Percentiles rank a stretch among this genome's conserved stretches.
Conservation (phyloP, 2,329 filamentous ascomycete genomes). For the Curvularia lunata region DNA sequence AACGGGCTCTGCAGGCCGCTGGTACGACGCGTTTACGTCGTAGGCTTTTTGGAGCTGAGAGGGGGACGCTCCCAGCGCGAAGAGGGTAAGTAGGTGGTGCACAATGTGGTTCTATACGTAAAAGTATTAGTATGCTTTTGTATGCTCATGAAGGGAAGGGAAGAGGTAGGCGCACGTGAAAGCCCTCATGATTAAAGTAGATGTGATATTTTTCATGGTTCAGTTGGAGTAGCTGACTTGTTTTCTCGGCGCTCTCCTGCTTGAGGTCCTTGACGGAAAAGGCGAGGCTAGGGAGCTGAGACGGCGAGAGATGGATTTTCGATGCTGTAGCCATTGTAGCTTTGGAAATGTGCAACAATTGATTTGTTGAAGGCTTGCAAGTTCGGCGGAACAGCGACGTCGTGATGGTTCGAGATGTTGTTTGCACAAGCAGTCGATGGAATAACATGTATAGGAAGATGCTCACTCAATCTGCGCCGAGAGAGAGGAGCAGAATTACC, state of each 20-base stretch:
- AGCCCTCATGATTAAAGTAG: constrained; percentile 77
- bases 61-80: constrained; percentile 72
- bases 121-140: too few species aligned
- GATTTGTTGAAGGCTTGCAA: not conserved
- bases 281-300: constrained; percentile 56
- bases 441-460: constrained; percentile 8
- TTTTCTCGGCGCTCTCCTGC: constrained; percentile 65
- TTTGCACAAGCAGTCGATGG: too few species aligned
- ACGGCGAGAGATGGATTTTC: constrained; percentile 54
- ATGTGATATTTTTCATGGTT: constrained; percentile 79
- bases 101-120: constrained; percentile 69
- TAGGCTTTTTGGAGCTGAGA: constrained; percentile 68
- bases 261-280: constrained; percentile 57
- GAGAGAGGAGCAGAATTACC: not conserved
- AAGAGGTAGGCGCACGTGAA: constrained; percentile 61
- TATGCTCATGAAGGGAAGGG: too few species aligned
- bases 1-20: constrained; percentile 60
- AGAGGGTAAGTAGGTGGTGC: constrained; percentile 78
- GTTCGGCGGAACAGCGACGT: not conserved
- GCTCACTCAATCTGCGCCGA: not conserved
- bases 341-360: not conserved
- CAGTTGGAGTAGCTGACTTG: constrained; percentile 73
- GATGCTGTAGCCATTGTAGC: constrained; percentile 44
- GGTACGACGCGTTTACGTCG: constrained; percentile 69
- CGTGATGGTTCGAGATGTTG: not conserved